Percentiles rank a stretch among this genome's conserved stretches.
phyloP scores from a whole-genome alignment of 1,139 yeast species.

The Debaryomyces psychrophilus region DNA sequence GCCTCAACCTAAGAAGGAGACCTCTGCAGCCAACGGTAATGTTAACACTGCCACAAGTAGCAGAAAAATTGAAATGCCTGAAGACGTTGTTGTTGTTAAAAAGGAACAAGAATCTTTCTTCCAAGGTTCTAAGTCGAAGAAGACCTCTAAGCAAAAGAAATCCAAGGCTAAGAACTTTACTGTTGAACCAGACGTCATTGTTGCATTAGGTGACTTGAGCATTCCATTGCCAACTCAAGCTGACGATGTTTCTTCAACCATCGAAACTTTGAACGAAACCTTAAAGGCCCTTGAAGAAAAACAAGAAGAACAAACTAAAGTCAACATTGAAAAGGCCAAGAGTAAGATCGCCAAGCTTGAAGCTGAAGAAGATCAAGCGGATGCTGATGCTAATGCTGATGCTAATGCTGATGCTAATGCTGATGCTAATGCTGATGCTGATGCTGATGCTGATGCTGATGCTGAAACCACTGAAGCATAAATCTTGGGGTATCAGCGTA shows the following conservation, averaged over 20 bases:
- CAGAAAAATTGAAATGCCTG: constrained; percentile 62
- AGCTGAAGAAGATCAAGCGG: constrained; percentile 39
- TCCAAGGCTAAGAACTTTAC: constrained; percentile 54
- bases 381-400: constrained; percentile 28
- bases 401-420: constrained; percentile 22
- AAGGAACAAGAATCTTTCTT: constrained; percentile 65
- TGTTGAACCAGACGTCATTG: constrained; percentile 80
- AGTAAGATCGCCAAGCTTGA: constrained; percentile 71
- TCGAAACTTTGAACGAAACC: constrained; percentile 73
- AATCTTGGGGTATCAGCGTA: neutral
- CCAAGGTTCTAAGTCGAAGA: constrained; percentile 54
- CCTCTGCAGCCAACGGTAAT: constrained; percentile 27
- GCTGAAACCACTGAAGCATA: constrained; percentile 18
- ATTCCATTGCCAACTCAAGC: constrained; percentile 79
- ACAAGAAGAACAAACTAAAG: constrained; percentile 82
- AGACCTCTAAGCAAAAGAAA: constrained; percentile 48
- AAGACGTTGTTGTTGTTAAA: constrained; percentile 64
- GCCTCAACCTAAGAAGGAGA: constrained; percentile 44
- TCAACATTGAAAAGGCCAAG: constrained; percentile 74
- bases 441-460: constrained; percentile 21
- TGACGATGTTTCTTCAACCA: constrained; percentile 70
- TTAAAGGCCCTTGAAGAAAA: constrained; percentile 67
- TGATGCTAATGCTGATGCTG: constrained; percentile 24
- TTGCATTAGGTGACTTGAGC: constrained; percentile 74
- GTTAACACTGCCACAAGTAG: constrained; percentile 27